Conservation (phyloP, 805 yeast species). For the Wickerhamomyces sydowiorum region DNA sequence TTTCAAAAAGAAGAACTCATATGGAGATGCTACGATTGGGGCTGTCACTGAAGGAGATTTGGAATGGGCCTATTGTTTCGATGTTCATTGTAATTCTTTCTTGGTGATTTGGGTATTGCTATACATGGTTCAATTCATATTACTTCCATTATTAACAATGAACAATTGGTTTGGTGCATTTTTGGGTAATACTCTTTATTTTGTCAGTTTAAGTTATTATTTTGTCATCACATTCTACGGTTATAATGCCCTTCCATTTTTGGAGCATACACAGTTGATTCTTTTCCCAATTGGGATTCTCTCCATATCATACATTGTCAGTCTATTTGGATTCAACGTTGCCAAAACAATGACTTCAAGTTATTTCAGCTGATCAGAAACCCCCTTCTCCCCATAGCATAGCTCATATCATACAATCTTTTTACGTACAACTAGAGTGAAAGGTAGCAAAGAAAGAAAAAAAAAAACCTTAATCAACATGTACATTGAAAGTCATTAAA, state of each 20-base stretch:
- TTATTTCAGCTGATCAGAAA: constrained; percentile 27
- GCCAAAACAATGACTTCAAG: constrained; percentile 56
- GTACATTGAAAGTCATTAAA: neutral
- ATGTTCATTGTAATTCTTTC: constrained; percentile 89
- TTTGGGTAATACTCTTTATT: constrained; percentile 74
- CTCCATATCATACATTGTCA: constrained; percentile 50
- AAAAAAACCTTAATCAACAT: neutral
- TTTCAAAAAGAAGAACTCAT: constrained; percentile 35
- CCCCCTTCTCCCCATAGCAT: too few species aligned
- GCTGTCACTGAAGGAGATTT: constrained; percentile 35
- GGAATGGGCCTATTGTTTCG: constrained; percentile 95
- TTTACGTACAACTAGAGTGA: neutral
- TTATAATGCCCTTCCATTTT: constrained; percentile 69
- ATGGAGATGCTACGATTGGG: constrained; percentile 21
- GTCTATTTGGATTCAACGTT: constrained; percentile 65
- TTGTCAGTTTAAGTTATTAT: constrained; percentile 70
- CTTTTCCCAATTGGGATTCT: constrained; percentile 60
- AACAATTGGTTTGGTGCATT: constrained; percentile 63
- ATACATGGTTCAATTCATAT: constrained; percentile 67
- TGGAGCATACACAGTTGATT: constrained; percentile 56
- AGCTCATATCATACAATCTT: too few species aligned
- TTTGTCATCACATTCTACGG: constrained; percentile 82
- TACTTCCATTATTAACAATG: constrained; percentile 65
- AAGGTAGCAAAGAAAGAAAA: neutral
- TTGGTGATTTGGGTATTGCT: constrained; percentile 71